phyloP scores from a whole-genome alignment of 106 monocot genomes.

The Dioscorea zingiberensis region DNA sequence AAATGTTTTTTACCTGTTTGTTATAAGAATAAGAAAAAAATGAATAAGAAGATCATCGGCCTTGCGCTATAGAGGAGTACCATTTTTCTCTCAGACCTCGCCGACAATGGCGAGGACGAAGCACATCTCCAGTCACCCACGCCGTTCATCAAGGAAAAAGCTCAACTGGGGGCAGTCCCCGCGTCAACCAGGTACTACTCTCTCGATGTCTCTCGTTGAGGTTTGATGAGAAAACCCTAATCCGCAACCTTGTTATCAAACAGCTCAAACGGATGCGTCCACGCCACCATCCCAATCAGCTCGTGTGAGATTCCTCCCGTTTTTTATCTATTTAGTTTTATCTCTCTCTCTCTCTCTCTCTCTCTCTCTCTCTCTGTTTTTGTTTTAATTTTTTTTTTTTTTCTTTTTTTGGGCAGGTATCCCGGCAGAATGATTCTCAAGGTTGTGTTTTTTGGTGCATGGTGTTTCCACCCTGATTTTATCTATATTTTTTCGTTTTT shows the following conservation, averaged over 20 bases:
- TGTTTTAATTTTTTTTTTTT: background rate
- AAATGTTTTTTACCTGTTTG: too few relatives aligned
- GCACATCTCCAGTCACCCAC: slow-evolving; percentile 9
- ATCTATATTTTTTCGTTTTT: background rate
- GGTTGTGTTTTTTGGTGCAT: background rate
- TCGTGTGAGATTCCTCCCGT: background rate
- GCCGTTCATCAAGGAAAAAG: background rate
- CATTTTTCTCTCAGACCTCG: background rate
- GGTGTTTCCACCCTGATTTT: background rate
- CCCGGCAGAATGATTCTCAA: background rate
- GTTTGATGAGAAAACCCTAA: background rate
- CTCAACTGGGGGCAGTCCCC: background rate
- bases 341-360: too few relatives aligned
- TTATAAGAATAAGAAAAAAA: too few relatives aligned
- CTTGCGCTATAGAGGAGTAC: too few relatives aligned
- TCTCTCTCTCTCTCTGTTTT: too few relatives aligned
- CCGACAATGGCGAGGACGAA: slow-evolving; percentile 27
- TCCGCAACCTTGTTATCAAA: background rate
- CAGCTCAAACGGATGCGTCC: background rate
- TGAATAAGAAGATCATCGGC: too few relatives aligned
- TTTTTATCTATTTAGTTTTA: background rate
- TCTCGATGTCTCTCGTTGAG: background rate
- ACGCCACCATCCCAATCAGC: background rate
- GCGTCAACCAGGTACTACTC: background rate
- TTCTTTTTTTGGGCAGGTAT: background rate